phyloP scores from a whole-genome alignment of 345 rosid species.

The Aquilaria sinensis region DNA sequence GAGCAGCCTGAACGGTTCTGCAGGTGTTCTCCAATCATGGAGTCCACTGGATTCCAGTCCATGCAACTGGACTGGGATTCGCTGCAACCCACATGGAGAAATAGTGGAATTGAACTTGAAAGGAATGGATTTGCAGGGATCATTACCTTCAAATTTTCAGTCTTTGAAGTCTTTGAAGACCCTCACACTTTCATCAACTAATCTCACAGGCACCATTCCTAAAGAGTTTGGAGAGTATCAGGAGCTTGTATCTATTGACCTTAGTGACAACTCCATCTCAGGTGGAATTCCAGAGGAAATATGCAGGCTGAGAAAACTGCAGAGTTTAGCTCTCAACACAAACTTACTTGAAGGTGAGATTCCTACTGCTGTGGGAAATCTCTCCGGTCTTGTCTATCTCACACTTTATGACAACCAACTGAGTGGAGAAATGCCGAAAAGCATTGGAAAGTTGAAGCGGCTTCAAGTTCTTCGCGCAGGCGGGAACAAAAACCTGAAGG shows the following conservation, averaged over 20 bases:
- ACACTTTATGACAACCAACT: conserved; percentile 79
- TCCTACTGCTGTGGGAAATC: conserved; percentile 62
- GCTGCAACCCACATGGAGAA: conserved; percentile 53
- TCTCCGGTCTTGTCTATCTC: conserved; percentile 45
- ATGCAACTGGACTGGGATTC: conserved; percentile 78
- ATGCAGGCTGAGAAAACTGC: conserved; percentile 53
- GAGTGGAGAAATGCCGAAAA: conserved; percentile 60
- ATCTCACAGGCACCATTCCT: conserved; percentile 74
- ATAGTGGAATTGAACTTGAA: conserved; percentile 53
- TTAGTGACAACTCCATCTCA: conserved; percentile 68
- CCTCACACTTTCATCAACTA: conserved; percentile 57
- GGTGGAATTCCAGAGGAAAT: conserved; percentile 71
- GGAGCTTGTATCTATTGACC: conserved; percentile 47
- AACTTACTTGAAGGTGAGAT: conserved; percentile 77
- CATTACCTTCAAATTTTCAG: conserved; percentile 54
- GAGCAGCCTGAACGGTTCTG: conserved; percentile 46
- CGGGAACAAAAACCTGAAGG: conserved; percentile 81
- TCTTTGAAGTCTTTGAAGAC: conserved; percentile 44
- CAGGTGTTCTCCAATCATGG: conserved; percentile 54
- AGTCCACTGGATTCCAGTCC: conserved; percentile 39
- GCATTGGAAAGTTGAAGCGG: conserved; percentile 55
- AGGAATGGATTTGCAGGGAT: conserved; percentile 57
- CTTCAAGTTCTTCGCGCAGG: conserved; percentile 70
- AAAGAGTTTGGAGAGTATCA: conserved; percentile 53
- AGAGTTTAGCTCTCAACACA: conserved; percentile 53